These are phyloP conservation scores for Taphrina pruni DNA, from an alignment of 1,139 yeast genomes.

Conservation along the genomic window DNA sequence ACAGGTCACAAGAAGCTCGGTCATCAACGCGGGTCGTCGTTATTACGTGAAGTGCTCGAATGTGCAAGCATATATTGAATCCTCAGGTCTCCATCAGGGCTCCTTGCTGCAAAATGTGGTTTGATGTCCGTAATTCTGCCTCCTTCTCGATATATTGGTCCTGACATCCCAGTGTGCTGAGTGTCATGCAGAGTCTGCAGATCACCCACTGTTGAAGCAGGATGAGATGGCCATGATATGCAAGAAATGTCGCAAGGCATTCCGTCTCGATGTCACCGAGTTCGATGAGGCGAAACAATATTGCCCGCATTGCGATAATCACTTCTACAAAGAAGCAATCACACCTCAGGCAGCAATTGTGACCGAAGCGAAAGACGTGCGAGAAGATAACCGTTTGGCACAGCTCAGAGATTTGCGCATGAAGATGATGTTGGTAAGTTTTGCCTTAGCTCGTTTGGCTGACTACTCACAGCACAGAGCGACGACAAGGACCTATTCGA, in stretches of 20 bases:
- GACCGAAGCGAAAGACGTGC: conserved; percentile 39
- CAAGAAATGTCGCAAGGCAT: conserved; percentile 54
- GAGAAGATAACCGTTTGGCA: conserved; percentile 41
- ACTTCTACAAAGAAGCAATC: conserved; percentile 51
- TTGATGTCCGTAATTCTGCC: not conserved
- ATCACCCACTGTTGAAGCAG: conserved; percentile 51
- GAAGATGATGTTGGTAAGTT: conserved; percentile 37
- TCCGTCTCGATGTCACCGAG: conserved; percentile 51
- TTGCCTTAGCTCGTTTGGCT: not conserved
- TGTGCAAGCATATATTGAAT: conserved; percentile 53
- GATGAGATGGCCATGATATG: conserved; percentile 53
- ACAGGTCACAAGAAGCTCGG: too few species aligned
- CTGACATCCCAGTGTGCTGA: conserved; percentile 54
- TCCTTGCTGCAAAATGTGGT: conserved; percentile 47
- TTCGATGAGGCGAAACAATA: conserved; percentile 53
- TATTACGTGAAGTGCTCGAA: not conserved
- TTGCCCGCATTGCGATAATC: conserved; percentile 55
- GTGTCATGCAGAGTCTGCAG: conserved; percentile 52
- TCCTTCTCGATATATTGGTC: conserved; percentile 18
- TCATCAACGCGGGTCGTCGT: not conserved
- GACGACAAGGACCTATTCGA: conserved; percentile 38
- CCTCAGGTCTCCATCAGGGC: conserved; percentile 55
- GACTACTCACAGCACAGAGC: not conserved
- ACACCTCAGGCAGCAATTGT: conserved; percentile 45
- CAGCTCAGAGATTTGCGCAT: conserved; percentile 38